Conservation (phyloP, 495 filamentous ascomycete species). For the Aspergillus heteromorphus region DNA sequence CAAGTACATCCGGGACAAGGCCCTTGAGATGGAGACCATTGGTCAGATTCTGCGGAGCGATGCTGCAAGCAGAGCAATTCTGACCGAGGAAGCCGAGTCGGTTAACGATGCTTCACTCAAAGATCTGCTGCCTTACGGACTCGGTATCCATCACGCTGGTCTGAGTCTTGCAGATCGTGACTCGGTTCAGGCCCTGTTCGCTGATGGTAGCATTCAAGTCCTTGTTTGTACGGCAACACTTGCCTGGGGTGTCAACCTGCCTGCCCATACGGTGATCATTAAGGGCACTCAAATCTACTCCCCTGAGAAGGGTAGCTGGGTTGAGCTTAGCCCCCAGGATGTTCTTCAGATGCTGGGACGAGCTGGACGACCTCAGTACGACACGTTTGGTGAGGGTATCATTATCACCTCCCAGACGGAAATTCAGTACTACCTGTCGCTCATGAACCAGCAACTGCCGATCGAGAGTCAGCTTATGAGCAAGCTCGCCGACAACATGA, state of each 20-base stretch:
- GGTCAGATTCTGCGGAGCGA: constrained; percentile 92
- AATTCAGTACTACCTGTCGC: constrained; percentile 92
- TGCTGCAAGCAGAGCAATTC: constrained; percentile 81
- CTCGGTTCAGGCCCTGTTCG: constrained; percentile 91
- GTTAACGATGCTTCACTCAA: constrained; percentile 86
- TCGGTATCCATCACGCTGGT: constrained; percentile 97
- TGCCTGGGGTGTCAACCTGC: constrained; percentile 93
- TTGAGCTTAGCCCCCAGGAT: constrained; percentile 95
- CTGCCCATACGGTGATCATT: constrained; percentile 93
- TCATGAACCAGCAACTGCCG: constrained; percentile 94
- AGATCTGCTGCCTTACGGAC: constrained; percentile 90
- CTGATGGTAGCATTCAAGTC: constrained; percentile 85
- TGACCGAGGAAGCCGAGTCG: constrained; percentile 76
- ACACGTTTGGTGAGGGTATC: constrained; percentile 96
- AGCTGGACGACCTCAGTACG: constrained; percentile 92
- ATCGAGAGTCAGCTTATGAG: constrained; percentile 96
- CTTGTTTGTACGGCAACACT: constrained; percentile 95
- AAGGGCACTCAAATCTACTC: constrained; percentile 98
- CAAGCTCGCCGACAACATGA: constrained; percentile 92
- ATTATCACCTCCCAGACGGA: constrained; percentile 95
- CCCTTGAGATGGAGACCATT: constrained; percentile 91
- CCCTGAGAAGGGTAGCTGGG: constrained; percentile 97
- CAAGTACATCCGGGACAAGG: constrained; percentile 92
- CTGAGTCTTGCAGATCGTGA: constrained; percentile 91
- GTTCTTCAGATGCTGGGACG: constrained; percentile 98